These are phyloP conservation scores for Actinomortierella ambigua DNA, from an alignment of 371 early-diverging fungal species.

Conservation along the genomic window DNA sequence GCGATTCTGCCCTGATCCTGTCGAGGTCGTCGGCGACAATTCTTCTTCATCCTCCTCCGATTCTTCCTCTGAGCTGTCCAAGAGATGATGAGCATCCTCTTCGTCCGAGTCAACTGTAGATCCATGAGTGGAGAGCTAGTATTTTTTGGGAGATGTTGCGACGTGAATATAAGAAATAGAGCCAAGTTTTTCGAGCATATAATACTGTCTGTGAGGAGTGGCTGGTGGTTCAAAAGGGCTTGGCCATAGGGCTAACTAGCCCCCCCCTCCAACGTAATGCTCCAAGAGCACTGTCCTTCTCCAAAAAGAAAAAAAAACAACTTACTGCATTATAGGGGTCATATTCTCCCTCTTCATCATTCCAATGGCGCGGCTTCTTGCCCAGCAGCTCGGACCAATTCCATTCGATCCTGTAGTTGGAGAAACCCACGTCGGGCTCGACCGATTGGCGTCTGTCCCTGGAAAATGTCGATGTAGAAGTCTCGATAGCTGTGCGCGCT, in stretches of 20 bases:
- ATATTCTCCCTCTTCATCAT: conserved; percentile 29
- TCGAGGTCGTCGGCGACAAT: background rate
- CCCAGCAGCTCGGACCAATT: conserved; percentile 43
- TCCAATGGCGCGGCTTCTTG: conserved; percentile 46
- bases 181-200: no score
- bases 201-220: no score
- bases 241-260: no score
- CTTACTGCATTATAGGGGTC: conserved; percentile 47
- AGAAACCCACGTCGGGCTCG: conserved; percentile 26
- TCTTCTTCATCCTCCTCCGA: conserved; percentile 9
- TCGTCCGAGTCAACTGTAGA: conserved; percentile 38
- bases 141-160: no score
- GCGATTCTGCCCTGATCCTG: conserved; percentile 1
- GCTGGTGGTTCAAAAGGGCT: no score
- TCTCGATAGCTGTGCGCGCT: background rate
- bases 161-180: background rate
- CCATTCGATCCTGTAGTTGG: conserved; percentile 46
- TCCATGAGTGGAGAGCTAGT: conserved; percentile 43
- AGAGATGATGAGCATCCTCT: conserved; percentile 21
- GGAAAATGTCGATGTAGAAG: background rate
- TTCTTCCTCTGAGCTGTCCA: conserved; percentile 17
- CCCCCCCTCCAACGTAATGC: no score
- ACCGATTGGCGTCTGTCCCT: conserved; percentile 14
- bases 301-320: background rate
- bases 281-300: no score